Evolutionary conservation across 163 green algal genomes (phyloP), one percentile per base, ranked within the genome.

Genomic region (Scenedesmus sp.): DNA sequence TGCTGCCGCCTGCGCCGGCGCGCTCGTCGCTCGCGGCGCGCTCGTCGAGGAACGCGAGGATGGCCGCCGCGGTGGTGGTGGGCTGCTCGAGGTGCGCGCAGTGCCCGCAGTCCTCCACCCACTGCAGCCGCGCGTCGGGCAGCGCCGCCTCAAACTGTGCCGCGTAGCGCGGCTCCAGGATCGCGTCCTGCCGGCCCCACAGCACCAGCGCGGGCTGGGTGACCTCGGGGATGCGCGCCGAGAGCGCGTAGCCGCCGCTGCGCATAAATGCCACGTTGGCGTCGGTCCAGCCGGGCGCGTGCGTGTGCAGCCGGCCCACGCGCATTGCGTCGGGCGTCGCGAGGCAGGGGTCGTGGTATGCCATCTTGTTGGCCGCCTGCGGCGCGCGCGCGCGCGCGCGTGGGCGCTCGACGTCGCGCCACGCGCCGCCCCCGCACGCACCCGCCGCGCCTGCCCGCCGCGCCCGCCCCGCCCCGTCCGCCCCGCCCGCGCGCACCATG

Each of bases 191-290:
- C 22, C 86, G 71, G 39, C 95, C 94, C 94, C 95, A 98, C 33
- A 98, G 51, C 39, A 98, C 82, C 26, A 97, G 80, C 17, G 88
- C 91, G 20, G 39, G 82, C 63, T 70, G 81, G 22, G 15, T 7
- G 5, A 97, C 85, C 44, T 94, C 20, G 3, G 75, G 56, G 18
- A 98, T 90, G 18, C 75, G 67, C 2, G 70, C 66, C 58, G 74
- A 88, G 36, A 99, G 83, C 24, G 75, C 81, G 79, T 97, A 98
- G 1, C 96, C 95, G 5, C 95, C 95, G 57, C 88, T 94, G 45
- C 83, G 76, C 80, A 99, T 99, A 86, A 97, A 99, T 1, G 89
- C 88, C 28, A 98, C 82, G 73, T 96, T 98, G 34, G 92, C 94
- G 9, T 98, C 91, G 26, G 70, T 53, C 96, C 96, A 98, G 22